Evolutionary conservation across 202 grass and related monocot species (phyloP).

Genomic region (Panicum virgatum): DNA sequence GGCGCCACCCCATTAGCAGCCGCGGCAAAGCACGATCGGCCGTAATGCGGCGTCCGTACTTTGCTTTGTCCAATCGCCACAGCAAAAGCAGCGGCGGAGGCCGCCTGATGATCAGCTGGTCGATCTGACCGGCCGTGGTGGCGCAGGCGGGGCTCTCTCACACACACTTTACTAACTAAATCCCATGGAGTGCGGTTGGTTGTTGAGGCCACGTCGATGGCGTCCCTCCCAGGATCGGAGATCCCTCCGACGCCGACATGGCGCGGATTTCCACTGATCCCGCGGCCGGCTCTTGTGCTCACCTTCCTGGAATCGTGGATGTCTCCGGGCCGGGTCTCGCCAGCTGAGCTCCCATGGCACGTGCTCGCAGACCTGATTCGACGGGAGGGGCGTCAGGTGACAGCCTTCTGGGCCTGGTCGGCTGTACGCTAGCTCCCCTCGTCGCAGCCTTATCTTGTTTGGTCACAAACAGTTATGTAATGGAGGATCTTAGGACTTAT

Average conservation of each 20-base stretch:
- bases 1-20: background rate
- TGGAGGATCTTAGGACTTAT: no score
- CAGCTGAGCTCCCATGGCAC: no score
- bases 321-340: background rate
- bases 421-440: no score
- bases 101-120: no score
- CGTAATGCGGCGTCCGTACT: background rate
- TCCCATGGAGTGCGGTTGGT: background rate
- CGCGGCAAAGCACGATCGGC: background rate
- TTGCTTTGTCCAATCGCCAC: background rate
- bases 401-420: no score
- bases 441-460: no score
- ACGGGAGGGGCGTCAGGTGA: no score
- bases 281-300: background rate
- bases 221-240: background rate
- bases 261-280: background rate
- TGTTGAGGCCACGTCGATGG: constrained; percentile 24
- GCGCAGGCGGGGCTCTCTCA: background rate
- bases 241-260: background rate
- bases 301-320: background rate
- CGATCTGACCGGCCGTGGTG: background rate
- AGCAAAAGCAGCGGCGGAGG: background rate
- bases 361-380: no score
- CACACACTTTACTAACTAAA: background rate
- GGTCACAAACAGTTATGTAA: no score